Conservation (phyloP, 139 green algal species). For the Raphidocelis subcapitata region DNA sequence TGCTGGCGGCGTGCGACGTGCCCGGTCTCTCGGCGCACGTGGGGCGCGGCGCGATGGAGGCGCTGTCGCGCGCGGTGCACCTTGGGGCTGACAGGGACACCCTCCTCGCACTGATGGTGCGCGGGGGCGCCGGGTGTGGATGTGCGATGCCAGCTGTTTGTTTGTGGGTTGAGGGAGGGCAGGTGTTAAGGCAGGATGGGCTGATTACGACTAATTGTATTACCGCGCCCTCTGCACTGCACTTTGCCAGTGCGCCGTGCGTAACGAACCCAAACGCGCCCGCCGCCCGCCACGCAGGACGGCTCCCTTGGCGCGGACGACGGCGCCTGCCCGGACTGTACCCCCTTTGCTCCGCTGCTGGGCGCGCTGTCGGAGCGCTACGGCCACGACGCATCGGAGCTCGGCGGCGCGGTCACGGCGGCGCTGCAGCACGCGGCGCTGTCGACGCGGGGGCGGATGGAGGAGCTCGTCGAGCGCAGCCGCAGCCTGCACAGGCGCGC, state of each 20-base stretch:
- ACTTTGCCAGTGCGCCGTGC: no score
- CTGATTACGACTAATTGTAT: no score
- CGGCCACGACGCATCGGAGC: slow-evolving; percentile 18
- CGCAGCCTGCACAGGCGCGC: slow-evolving; percentile 33
- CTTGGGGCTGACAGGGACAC: slow-evolving; percentile 1
- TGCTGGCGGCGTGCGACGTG: slow-evolving; percentile 4
- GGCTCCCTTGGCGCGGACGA: no score
- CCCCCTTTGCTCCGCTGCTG: no score
- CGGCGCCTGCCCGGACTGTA: no score
- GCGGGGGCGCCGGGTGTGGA: no score
- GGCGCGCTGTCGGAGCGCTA: slow-evolving; percentile 16
- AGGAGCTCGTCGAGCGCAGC: slow-evolving; percentile 16
- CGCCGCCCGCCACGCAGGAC: no score
- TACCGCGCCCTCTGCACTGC: no score
- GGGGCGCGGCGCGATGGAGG: not conserved
- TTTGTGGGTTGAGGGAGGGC: no score
- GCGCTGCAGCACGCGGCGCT: slow-evolving; percentile 28
- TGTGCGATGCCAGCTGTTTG: no score
- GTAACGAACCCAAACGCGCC: no score
- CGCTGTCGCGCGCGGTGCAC: slow-evolving; percentile 18
- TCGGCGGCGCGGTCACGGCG: slow-evolving; percentile 22
- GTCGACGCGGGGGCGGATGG: slow-evolving; percentile 20
- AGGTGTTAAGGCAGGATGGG: no score
- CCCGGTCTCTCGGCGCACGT: not conserved
- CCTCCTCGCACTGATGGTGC: slow-evolving; percentile 9